Evolutionary conservation across 257 asterid species (phyloP).

Genomic region (Solanum pennellii): DNA sequence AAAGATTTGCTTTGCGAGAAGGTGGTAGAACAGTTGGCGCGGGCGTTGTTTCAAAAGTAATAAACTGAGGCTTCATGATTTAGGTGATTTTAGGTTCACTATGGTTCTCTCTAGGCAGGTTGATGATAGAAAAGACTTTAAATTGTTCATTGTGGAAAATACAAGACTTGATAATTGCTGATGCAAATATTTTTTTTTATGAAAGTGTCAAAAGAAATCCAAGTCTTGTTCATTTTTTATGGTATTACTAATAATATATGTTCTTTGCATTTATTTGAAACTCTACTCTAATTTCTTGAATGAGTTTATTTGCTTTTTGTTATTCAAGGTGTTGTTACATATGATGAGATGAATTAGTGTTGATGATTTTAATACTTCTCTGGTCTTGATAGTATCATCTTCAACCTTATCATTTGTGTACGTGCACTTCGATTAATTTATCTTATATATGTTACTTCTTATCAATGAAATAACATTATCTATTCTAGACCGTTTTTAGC

Average conservation of each 20-base stretch:
- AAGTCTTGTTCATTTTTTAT: background rate
- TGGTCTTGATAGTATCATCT: background rate
- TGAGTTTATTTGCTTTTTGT: background rate
- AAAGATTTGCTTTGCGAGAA: constrained; percentile 96
- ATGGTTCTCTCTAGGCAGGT: background rate
- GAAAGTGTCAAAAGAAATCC: background rate
- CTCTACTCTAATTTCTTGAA: background rate
- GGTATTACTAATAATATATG: background rate
- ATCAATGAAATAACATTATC: background rate
- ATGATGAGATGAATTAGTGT: background rate
- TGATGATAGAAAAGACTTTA: background rate
- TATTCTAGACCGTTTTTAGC: background rate
- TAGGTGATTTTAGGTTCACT: background rate
- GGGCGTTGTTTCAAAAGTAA: constrained; percentile 89
- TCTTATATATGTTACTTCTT: background rate
- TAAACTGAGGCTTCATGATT: constrained; percentile 31
- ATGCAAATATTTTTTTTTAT: background rate
- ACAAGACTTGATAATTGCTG: background rate
- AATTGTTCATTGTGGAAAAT: background rate
- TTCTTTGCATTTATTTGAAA: background rate
- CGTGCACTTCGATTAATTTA: background rate
- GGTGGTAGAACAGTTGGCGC: constrained; percentile 99
- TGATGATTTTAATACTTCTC: background rate
- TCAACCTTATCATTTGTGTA: background rate
- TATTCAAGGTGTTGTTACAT: background rate